Percentiles rank a stretch among this genome's conserved stretches.
phyloP scores from a whole-genome alignment of 352 stramenopile genomes.

The Globisporangium lucens region DNA sequence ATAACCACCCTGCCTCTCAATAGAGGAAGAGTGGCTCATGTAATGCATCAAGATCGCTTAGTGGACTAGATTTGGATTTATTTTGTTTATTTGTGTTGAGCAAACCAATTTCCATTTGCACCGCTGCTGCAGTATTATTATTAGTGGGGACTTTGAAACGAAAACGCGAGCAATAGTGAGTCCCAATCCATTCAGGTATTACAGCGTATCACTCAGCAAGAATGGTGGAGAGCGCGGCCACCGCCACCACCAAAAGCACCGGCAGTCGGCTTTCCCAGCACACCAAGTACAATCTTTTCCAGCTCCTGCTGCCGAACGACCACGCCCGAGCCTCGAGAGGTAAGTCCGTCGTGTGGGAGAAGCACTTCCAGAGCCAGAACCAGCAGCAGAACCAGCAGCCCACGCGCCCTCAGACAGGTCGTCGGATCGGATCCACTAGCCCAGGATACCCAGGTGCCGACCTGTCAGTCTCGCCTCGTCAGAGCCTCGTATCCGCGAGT shows the following conservation, averaged over 20 bases:
- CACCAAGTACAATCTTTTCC: constrained; percentile 21
- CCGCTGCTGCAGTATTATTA: background rate
- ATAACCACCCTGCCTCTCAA: constrained; percentile 2
- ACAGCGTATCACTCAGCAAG: background rate
- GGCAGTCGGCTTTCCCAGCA: background rate
- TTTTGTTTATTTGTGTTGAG: background rate
- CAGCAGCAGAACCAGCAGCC: constrained; percentile 17
- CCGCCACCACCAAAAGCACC: background rate
- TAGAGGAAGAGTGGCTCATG: background rate
- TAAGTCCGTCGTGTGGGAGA: constrained; percentile 31
- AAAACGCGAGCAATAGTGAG: background rate
- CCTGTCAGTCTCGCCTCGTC: constrained; percentile 8
- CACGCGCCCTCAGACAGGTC: constrained; percentile 17
- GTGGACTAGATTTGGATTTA: background rate
- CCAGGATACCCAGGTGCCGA: background rate
- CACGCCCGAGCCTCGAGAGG: constrained; percentile 27
- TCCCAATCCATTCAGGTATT: background rate
- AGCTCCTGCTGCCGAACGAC: constrained; percentile 37
- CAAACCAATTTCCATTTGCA: background rate
- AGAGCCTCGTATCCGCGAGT: background rate
- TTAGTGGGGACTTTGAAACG: background rate
- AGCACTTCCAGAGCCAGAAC: constrained; percentile 26
- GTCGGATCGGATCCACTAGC: background rate
- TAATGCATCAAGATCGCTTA: background rate
- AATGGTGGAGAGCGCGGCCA: background rate